These are phyloP conservation scores for Botrytis pseudocinerea DNA, from an alignment of 2,329 filamentous ascomycete species.

Conservation along the genomic window DNA sequence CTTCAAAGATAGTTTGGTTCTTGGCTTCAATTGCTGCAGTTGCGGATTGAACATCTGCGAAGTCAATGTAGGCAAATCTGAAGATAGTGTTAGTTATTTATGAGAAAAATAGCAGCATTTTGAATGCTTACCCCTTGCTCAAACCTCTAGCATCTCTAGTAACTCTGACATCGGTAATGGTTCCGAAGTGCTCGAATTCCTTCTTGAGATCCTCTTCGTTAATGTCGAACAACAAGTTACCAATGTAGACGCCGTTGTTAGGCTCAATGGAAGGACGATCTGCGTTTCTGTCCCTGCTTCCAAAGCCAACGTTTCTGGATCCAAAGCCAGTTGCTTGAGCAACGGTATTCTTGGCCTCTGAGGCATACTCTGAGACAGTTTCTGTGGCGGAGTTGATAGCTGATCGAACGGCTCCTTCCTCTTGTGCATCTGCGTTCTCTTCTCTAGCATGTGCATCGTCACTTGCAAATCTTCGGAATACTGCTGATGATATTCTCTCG, in stretches of 20 bases:
- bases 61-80: constrained; percentile 69
- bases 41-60: constrained; percentile 54
- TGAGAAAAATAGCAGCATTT: constrained; percentile 11
- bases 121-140: constrained; percentile 64
- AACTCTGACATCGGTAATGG: constrained; percentile 53
- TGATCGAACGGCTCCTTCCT: constrained; percentile 36
- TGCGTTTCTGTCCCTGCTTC: neutral
- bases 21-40: constrained; percentile 56
- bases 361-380: constrained; percentile 16
- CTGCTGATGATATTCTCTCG: constrained; percentile 37
- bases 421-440: constrained; percentile 23
- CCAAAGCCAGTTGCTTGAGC: constrained; percentile 26
- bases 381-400: constrained; percentile 33
- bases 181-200: constrained; percentile 59
- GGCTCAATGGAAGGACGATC: constrained; percentile 16
- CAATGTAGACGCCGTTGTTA: constrained; percentile 56
- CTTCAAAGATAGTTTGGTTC: constrained; percentile 62
- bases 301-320: neutral
- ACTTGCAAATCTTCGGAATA: constrained; percentile 51
- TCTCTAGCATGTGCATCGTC: constrained; percentile 42
- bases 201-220: constrained; percentile 58
- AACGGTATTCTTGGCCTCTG: constrained; percentile 21
- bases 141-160: constrained; percentile 62
- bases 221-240: constrained; percentile 70
- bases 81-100: constrained; percentile 16